phyloP scores from a whole-genome alignment of 129 eudicot genomes.

The Helianthus annuus region HanXRQr2.0-SUNRISE NC_035446.2:152294911-152295410 shows the following conservation, averaged over 20 bases:
- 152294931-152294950: background rate
- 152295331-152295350: slow-evolving; percentile 8
- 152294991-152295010: slow-evolving; percentile 29
- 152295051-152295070: slow-evolving; percentile 29
- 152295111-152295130: background rate
- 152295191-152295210: too few species aligned
- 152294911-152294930: slow-evolving; percentile 9
- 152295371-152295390: background rate
- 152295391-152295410: background rate
- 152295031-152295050: slow-evolving; percentile 25
- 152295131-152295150: background rate
- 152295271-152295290: slow-evolving; percentile 27
- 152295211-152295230: too few species aligned
- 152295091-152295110: background rate
- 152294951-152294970: slow-evolving; percentile 30
- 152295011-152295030: slow-evolving; percentile 42
- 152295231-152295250: background rate
- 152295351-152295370: slow-evolving; percentile 19
- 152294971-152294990: slow-evolving; percentile 11
- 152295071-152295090: background rate
- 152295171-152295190: too few species aligned
- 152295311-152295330: slow-evolving; percentile 9
- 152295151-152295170: background rate
- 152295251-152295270: slow-evolving; percentile 6
- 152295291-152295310: slow-evolving; percentile 28